Percentiles rank a stretch among this genome's conserved stretches.
phyloP scores from a whole-genome alignment of 2,329 filamentous ascomycete species.

The Colletotrichum sp. region DNA sequence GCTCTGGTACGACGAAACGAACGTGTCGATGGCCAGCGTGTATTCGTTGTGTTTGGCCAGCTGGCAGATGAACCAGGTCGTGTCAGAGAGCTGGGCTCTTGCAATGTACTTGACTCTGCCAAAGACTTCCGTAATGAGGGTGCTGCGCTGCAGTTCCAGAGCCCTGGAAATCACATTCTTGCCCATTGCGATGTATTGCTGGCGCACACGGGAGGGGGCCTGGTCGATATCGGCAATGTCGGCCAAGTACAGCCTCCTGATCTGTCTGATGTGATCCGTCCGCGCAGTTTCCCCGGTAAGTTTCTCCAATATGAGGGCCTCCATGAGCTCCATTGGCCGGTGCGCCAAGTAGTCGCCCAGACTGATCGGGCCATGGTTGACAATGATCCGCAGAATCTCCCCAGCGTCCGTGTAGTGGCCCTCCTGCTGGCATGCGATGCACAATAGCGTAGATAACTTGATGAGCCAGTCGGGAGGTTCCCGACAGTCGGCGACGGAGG shows the following conservation, averaged over 20 bases:
- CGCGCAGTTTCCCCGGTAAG: not conserved
- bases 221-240: constrained; percentile 3
- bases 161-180: not conserved
- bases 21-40: constrained; percentile 12
- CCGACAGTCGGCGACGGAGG: not conserved
- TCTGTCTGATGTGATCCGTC: not conserved
- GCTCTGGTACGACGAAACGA: not conserved
- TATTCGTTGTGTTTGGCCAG: not conserved
- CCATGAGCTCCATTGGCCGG: constrained; percentile 1
- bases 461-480: constrained; percentile 13
- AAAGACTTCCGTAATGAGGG: not conserved
- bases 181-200: not conserved
- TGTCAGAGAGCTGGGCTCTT: not conserved
- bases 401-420: not conserved
- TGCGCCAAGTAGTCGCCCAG: not conserved
- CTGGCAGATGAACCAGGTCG: not conserved
- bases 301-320: not conserved
- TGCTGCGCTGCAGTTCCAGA: not conserved
- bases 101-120: not conserved
- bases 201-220: not conserved
- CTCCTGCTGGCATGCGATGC: constrained; percentile 5
- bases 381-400: constrained; percentile 5
- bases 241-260: not conserved
- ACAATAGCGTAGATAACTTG: constrained; percentile 8
- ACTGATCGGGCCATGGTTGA: not conserved